Base-by-base conservation (phyloP, 116 monocot genomes). In the Dioscorea cayenensis region DNA sequence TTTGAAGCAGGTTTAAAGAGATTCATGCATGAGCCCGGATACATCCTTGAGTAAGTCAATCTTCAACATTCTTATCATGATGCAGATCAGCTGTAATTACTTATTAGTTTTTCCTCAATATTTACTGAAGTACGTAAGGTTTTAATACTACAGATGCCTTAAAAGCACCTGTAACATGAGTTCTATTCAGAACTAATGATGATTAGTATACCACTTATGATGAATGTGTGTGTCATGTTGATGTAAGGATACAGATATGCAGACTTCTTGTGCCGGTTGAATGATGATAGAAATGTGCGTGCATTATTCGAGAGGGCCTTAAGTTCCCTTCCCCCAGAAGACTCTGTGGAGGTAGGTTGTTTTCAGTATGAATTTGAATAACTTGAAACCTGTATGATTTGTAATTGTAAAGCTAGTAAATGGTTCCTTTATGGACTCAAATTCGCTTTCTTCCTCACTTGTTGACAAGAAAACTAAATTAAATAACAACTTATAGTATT, bases 231-330 rank as follows among this genome's bases (percentile, higher is more conserved):
- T 55, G 19, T 18, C n/a, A n/a, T 18, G 55, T 55, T 84, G 48
- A 76, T 35, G 28, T 70, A 20, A 59, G 14, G 11, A 73, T 75
- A 52, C 74, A 97, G 97, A 70, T 97, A 97, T 86, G 92, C 88
- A 71, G 97, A 97, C 75, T 97, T 97, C 77, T 80, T 97, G 71
- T 93, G 93, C n/a, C 94, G 83, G 51, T 74, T 97, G 76, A 97
- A 97, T 85, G 97, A 97, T 79, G 97, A 97, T 70, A 90, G 89
- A 79, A 97, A 97, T 82, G 90, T 93, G 10, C 93, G 97, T 67
- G 97, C 94, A 60, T 83, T 97, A 67, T 97, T 97, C 87, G 97
- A 97, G 76, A 62, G 97, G 68, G 90, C 94, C 64, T 76, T 97
- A 71, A 97, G 94, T 75, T 83, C 70, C 62, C 90, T 93, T 78